A percentile compares a stretch with the other conserved stretches of the same genome.
Evolutionary conservation across 108 stramenopile species (phyloP).

Genomic region (Skeletonema costatum): DNA sequence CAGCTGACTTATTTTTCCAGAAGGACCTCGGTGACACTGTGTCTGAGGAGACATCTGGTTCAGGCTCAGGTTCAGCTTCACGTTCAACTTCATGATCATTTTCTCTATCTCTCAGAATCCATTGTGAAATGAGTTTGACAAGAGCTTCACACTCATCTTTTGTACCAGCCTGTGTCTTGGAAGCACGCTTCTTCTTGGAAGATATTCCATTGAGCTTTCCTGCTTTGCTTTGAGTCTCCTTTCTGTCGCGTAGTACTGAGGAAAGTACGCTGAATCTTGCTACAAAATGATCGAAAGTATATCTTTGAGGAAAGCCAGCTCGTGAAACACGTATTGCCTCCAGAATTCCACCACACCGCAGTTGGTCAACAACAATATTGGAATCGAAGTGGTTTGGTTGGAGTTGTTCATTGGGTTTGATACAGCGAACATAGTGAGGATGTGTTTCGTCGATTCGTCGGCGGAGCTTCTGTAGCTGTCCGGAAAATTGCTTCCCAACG

Average conservation of each 20-base stretch:
- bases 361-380: conserved; percentile 86
- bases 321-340: conserved; percentile 99
- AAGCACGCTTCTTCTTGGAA: not conserved
- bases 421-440: conserved; percentile 99
- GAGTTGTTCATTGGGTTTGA: conserved; percentile 97
- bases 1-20: conserved; percentile 17
- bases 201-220: conserved; percentile 3
- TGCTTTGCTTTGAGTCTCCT: not conserved
- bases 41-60: not conserved
- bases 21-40: conserved; percentile 17
- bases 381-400: conserved; percentile 73
- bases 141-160: conserved; percentile 36
- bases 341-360: conserved; percentile 96
- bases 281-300: conserved; percentile 85
- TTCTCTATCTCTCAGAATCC: conserved; percentile 27
- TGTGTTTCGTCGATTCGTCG: conserved; percentile 86
- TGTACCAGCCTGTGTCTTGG: conserved; percentile 9
- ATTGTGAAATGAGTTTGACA: conserved; percentile 24
- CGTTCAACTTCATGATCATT: conserved; percentile 2
- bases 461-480: conserved; percentile 86
- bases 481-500: conserved; percentile 88
- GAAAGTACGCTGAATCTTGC: conserved; percentile 68
- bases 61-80: not conserved
- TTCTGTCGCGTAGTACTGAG: conserved; percentile 11
- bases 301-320: conserved; percentile 96